Evolutionary conservation across 2,329 filamentous ascomycete genomes (phyloP), one percentile per base, ranked within the genome.

Genomic region (Colletotrichum cuscutae): DNA sequence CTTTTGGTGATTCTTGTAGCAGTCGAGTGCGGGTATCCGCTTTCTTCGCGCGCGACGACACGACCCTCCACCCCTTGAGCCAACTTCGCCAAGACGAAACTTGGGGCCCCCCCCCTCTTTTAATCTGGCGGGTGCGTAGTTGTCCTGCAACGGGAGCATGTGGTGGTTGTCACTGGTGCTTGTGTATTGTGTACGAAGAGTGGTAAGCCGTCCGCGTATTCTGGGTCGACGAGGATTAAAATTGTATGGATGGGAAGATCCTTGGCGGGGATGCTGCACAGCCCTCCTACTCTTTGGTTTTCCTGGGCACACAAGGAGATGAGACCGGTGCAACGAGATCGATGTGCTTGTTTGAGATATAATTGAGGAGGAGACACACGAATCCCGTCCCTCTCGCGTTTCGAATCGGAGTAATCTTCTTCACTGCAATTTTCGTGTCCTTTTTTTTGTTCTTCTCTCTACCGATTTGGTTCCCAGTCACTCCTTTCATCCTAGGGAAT

Each of bases 191-290:
- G 42, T 46, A 19, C 19, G 19, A 1, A 8, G 19, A n/a, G 42
- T n/a, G 7, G 42, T 37, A 1, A 32, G 11, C 9, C 37, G 32
- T 11, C 52, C 24, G 52, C 52, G 32, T 65, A 65, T 46, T 15
- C 62, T 46, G 19, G 52, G 52, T 11, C 19, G 9, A 42, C n/a
- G 8, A 30, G 22, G 49, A n/a, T 56, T 65, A 65, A 65, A 15
- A 65, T 65, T 65, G 62, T 64, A 52, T 63, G 60, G 46, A 63
- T 63, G 60, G 61, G 49, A 9, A n/a, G 19, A 56, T 65, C 62
- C 62, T 65, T 65, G 62, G 62, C 62, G 62, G 15, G 52, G 15
- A 57, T 30, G 52, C 32, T 65, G 62, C 62, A 65, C 62, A 65
- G 62, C 62, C 62, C 57, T 60, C 62, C 52, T 57, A 32, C n/a